These are phyloP conservation scores for Monosporascus sp. DNA, from an alignment of 2,329 filamentous ascomycete genomes.

Conservation along the genomic window DNA sequence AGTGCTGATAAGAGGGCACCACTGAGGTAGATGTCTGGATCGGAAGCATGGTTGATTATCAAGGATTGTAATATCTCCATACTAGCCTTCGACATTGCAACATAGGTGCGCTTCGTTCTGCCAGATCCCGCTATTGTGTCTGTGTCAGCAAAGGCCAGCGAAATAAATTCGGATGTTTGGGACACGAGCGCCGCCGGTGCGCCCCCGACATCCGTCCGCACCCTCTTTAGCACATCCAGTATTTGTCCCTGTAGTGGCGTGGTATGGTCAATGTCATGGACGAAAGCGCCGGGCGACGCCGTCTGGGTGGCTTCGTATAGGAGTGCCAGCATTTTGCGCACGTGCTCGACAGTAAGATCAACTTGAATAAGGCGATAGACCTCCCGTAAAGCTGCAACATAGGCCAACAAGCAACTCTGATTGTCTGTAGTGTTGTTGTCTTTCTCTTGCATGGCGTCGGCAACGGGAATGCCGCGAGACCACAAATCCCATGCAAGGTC, in stretches of 20 bases:
- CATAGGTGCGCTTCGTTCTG: conserved; percentile 64
- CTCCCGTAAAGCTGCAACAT: conserved; percentile 69
- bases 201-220: conserved; percentile 60
- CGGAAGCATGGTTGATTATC: conserved; percentile 52
- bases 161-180: conserved; percentile 65
- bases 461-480: conserved; percentile 58
- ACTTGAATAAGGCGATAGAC: conserved; percentile 70
- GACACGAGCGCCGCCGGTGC: conserved; percentile 64
- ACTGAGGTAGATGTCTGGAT: conserved; percentile 64
- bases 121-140: conserved; percentile 29
- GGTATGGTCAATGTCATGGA: conserved; percentile 66
- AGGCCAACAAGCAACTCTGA: conserved; percentile 80
- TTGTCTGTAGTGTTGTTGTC: conserved; percentile 55
- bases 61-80: conserved; percentile 65
- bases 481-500: conserved; percentile 65
- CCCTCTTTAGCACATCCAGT: conserved; percentile 60
- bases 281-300: conserved; percentile 63
- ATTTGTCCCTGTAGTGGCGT: conserved; percentile 69
- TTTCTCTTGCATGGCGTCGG: conserved; percentile 31
- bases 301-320: conserved; percentile 66
- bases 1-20: conserved; percentile 63
- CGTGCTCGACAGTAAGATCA: conserved; percentile 56
- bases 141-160: conserved; percentile 56
- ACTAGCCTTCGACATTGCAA: conserved; percentile 80
- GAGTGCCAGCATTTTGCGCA: conserved; percentile 65